phyloP scores from a whole-genome alignment of 345 rosid species.

The Aurinia saxatilis region DNA sequence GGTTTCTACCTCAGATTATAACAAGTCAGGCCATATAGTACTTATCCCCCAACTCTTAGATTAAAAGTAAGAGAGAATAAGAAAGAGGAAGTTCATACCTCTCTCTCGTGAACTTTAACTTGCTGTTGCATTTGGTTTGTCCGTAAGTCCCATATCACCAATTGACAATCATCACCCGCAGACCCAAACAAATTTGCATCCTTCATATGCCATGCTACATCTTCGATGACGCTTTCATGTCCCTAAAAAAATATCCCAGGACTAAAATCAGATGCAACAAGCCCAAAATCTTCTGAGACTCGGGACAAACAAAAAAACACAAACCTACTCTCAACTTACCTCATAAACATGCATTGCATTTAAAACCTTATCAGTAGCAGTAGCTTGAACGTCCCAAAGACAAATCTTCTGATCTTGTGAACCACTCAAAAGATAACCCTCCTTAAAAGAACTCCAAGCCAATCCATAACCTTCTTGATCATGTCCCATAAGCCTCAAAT shows the following conservation, averaged over 20 bases:
- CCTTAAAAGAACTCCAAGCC: slow-evolving; percentile 84
- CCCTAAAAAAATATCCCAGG: slow-evolving; percentile 37
- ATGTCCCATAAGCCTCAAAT: slow-evolving; percentile 80
- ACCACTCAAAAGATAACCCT: slow-evolving; percentile 84
- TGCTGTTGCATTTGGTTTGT: slow-evolving; percentile 57
- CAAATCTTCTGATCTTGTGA: slow-evolving; percentile 82
- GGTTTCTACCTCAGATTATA: no score
- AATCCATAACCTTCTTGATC: slow-evolving; percentile 89
- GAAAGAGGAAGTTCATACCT: slow-evolving; percentile 36
- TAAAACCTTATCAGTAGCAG: slow-evolving; percentile 48
- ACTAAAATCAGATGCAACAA: background rate
- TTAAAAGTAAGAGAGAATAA: background rate
- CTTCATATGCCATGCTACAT: slow-evolving; percentile 89
- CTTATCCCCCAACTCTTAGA: background rate
- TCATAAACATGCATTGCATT: slow-evolving; percentile 59
- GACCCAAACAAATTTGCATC: slow-evolving; percentile 81
- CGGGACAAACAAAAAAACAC: background rate
- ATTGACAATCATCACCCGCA: slow-evolving; percentile 72
- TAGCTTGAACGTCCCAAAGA: slow-evolving; percentile 76
- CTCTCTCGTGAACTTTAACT: slow-evolving; percentile 78
- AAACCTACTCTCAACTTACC: slow-evolving; percentile 34
- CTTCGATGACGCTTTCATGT: slow-evolving; percentile 68
- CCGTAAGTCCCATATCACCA: slow-evolving; percentile 85
- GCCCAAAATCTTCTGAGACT: background rate
- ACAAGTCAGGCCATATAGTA: no score